Evolutionary conservation across 2,329 filamentous ascomycete species (phyloP).

Genomic region (Claviceps purpurea): DNA sequence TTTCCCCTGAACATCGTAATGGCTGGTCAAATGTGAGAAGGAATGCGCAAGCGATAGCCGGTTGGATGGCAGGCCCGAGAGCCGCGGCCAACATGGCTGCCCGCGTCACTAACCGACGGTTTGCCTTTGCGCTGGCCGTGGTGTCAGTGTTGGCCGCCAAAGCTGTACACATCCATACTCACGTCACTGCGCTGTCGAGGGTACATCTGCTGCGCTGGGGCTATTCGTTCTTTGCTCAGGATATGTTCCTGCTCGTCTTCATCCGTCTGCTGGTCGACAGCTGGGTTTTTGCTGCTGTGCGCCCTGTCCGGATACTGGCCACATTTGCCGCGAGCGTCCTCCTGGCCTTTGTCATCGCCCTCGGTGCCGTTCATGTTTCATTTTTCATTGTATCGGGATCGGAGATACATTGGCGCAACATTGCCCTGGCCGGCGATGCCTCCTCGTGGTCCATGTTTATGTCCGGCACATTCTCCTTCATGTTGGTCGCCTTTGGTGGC

Average conservation of each 20-base stretch:
- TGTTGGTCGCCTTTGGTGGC: constrained; percentile 9
- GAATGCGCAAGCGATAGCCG: neutral
- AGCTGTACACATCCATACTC: constrained; percentile 16
- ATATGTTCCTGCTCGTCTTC: constrained; percentile 16
- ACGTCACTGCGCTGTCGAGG: constrained; percentile 14
- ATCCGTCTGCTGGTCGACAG: constrained; percentile 17
- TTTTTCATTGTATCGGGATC: constrained; percentile 17
- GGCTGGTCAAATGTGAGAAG: neutral
- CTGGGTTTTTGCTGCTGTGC: constrained; percentile 7
- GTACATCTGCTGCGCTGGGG: constrained; percentile 16
- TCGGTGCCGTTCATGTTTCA: constrained; percentile 14
- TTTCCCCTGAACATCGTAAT: neutral
- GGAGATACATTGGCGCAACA: constrained; percentile 23
- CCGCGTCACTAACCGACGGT: constrained; percentile 15
- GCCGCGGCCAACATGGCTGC: neutral
- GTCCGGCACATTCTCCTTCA: constrained; percentile 16
- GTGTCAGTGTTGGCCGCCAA: constrained; percentile 17
- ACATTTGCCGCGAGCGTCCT: constrained; percentile 7
- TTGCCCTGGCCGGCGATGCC: constrained; percentile 17
- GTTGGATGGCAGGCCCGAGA: neutral
- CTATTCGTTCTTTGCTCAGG: constrained; percentile 21
- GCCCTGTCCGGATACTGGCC: constrained; percentile 3
- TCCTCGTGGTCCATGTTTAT: constrained; percentile 18
- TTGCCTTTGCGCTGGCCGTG: constrained; percentile 16
- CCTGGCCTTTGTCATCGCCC: constrained; percentile 10